These are phyloP conservation scores for Vanderwaltozyma verrucispora DNA, from an alignment of 805 yeast species.

Conservation along the genomic window DNA sequence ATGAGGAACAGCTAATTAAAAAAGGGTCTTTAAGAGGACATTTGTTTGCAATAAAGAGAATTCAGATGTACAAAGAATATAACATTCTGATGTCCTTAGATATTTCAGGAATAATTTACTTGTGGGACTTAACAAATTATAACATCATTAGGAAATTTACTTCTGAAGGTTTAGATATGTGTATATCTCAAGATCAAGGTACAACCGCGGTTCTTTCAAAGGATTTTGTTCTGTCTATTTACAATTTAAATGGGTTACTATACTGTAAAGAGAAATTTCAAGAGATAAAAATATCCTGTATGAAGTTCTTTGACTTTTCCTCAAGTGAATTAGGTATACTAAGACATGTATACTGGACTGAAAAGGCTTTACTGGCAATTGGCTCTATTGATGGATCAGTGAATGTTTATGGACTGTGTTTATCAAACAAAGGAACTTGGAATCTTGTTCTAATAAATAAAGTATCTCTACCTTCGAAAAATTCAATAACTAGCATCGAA, in stretches of 20 bases:
- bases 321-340: slow-evolving; percentile 10
- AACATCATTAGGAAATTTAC: slow-evolving; percentile 36
- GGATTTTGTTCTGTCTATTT: slow-evolving; percentile 20
- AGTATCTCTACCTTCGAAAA: slow-evolving; percentile 15
- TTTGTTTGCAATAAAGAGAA: slow-evolving; percentile 33
- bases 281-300: slow-evolving; percentile 16
- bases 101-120: slow-evolving; percentile 39
- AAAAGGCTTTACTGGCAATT: slow-evolving; percentile 27
- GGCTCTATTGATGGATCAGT: slow-evolving; percentile 30
- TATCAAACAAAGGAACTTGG: slow-evolving; percentile 19
- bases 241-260: slow-evolving; percentile 45
- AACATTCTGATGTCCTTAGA: slow-evolving; percentile 49
- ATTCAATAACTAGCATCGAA: slow-evolving; percentile 9
- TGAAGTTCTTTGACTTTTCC: slow-evolving; percentile 19
- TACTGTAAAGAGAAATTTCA: slow-evolving; percentile 21
- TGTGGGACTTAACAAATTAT: slow-evolving; percentile 56
- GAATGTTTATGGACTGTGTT: slow-evolving; percentile 24
- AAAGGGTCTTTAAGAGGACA: slow-evolving; percentile 47
- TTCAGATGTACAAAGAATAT: slow-evolving; percentile 42
- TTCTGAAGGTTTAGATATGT: slow-evolving; percentile 23
- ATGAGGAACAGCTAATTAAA: slow-evolving; percentile 16
- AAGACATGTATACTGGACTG: slow-evolving; percentile 32
- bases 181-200: slow-evolving; percentile 49
- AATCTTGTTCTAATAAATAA: slow-evolving; percentile 11
- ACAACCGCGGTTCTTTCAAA: slow-evolving; percentile 32